A percentile compares a stretch with the other conserved stretches of the same genome.
These are phyloP conservation scores for Scytalidium sp. DNA, from an alignment of 2,329 filamentous ascomycete species.

Conservation along the genomic window DNA sequence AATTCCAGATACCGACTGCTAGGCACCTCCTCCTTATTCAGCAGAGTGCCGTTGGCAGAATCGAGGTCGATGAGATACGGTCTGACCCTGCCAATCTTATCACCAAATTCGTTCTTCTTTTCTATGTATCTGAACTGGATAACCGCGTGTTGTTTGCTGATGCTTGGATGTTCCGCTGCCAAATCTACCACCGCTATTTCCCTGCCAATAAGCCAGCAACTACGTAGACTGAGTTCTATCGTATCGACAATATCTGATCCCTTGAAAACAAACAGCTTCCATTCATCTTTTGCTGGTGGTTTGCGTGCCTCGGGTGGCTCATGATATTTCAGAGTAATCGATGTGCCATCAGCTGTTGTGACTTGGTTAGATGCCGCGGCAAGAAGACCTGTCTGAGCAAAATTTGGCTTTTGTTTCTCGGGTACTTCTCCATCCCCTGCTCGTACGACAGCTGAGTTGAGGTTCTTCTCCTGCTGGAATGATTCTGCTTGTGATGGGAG, in stretches of 20 bases:
- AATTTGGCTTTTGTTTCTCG: constrained; percentile 88
- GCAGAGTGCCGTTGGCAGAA: constrained; percentile 82
- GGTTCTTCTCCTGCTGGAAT: constrained; percentile 52
- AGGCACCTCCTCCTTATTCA: constrained; percentile 75
- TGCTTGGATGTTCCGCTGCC: constrained; percentile 82
- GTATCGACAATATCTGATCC: constrained; percentile 77
- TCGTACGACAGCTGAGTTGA: constrained; percentile 17
- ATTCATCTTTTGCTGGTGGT: constrained; percentile 71
- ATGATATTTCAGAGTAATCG: constrained; percentile 88
- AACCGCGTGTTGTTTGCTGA: constrained; percentile 93
- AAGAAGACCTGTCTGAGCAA: constrained; percentile 72
- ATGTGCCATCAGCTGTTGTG: constrained; percentile 68
- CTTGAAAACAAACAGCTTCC: constrained; percentile 95
- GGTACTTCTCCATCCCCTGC: constrained; percentile 41
- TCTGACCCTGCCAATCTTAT: constrained; percentile 73
- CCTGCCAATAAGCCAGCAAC: constrained; percentile 87
- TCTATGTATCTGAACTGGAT: constrained; percentile 88
- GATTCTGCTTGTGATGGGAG: constrained; percentile 59
- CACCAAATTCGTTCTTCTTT: constrained; percentile 82
- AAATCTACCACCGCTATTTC: constrained; percentile 81
- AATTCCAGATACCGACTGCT: constrained; percentile 81
- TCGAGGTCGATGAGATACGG: constrained; percentile 94
- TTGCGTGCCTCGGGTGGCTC: constrained; percentile 93
- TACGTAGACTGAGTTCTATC: constrained; percentile 70
- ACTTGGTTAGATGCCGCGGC: constrained; percentile 83